phyloP scores from a whole-genome alignment of 345 rosid species.

The Pugionium dolabratum region DNA sequence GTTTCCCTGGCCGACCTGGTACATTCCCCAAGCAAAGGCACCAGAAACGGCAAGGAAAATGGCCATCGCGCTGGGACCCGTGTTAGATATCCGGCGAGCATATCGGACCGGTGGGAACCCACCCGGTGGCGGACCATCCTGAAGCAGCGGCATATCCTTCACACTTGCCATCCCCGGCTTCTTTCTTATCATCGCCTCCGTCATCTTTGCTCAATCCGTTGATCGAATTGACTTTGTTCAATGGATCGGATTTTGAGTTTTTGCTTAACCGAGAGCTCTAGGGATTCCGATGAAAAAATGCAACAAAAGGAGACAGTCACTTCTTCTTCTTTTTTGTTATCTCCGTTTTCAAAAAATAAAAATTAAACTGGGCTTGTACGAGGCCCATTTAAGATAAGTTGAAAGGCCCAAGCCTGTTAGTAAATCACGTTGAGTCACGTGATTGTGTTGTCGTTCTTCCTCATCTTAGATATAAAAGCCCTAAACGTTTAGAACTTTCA shows the following conservation, averaged over 20 bases:
- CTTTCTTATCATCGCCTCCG: conserved; percentile 92
- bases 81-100: conserved; percentile 93
- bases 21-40: conserved; percentile 95
- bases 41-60: conserved; percentile 80
- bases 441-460: conserved; percentile 4
- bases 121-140: conserved; percentile 99
- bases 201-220: conserved; percentile 52
- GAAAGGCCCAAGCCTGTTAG: neutral
- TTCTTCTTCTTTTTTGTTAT: too few relatives aligned
- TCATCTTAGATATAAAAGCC: neutral
- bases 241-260: conserved; percentile 23
- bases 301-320: neutral
- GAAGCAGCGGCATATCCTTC: conserved; percentile 94
- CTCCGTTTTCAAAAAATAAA: too few relatives aligned
- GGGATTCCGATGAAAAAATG: conserved; percentile 19
- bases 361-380: conserved; percentile 11
- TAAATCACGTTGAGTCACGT: conserved; percentile 19
- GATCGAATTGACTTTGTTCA: conserved; percentile 22
- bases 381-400: too few relatives aligned
- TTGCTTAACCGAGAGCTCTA: conserved; percentile 3
- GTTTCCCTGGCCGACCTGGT: conserved; percentile 96
- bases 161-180: conserved; percentile 99
- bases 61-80: conserved; percentile 94
- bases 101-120: conserved; percentile 89
- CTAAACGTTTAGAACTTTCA: neutral